A percentile compares a stretch with the other conserved stretches of the same genome.
These are phyloP conservation scores for Henningerozyma blattae DNA, from an alignment of 805 yeast species.

Conservation along the genomic window DNA sequence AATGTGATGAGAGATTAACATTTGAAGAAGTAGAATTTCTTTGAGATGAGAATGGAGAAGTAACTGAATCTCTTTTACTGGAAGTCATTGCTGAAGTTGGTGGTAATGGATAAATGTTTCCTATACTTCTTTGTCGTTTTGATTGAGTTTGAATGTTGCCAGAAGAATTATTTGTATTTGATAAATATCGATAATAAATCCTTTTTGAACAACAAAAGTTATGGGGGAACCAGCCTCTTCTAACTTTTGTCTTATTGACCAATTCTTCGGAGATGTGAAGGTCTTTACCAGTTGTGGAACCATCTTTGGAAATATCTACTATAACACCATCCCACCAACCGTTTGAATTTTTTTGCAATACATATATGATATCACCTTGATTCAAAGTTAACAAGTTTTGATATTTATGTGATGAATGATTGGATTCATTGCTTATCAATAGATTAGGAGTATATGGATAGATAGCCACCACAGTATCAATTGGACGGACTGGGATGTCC, in stretches of 20 bases:
- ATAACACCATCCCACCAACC: conserved; percentile 88
- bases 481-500: conserved; percentile 6
- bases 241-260: conserved; percentile 26
- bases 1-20: too few species aligned
- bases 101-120: not conserved
- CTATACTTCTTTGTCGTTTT: not conserved
- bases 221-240: conserved; percentile 76
- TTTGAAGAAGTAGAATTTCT: too few species aligned
- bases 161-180: not conserved
- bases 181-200: not conserved
- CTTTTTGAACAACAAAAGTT: not conserved
- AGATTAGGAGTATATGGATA: conserved; percentile 2
- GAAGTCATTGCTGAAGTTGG: too few species aligned
- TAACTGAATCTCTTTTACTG: not conserved
- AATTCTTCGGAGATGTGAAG: too few species aligned
- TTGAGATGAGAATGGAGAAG: not conserved
- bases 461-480: conserved; percentile 14
- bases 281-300: conserved; percentile 1
- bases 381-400: conserved; percentile 12
- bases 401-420: too few species aligned
- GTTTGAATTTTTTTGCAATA: conserved; percentile 45
- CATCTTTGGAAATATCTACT: conserved; percentile 12
- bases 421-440: conserved; percentile 3
- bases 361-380: conserved; percentile 62
- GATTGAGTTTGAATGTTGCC: not conserved